Base-by-base conservation (phyloP, 208 protist genomes). In the Leishmania tarentolae region DNA sequence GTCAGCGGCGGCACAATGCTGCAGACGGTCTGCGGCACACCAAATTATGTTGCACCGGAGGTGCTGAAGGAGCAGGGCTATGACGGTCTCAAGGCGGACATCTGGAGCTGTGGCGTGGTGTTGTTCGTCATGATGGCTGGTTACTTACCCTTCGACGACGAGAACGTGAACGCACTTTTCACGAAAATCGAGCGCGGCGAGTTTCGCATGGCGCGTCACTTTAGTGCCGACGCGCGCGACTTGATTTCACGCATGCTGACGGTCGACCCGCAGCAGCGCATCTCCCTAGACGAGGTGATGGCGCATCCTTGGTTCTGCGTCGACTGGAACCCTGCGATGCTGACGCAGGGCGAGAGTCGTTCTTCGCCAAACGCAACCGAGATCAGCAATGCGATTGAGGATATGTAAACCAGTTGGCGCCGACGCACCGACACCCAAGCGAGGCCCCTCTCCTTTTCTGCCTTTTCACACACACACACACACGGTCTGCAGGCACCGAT, bases 71-170 rank as follows among this genome's bases (percentile, higher is more conserved):
- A 95, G 61, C 87, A 92, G 37, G 94, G 93, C 15, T 98, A 99
- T 86, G 93, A 98, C 47, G 98, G 97, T 40, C 81, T 92, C 17
- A 92, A 92, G 63, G 97, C 99, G 8, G 98, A 99, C 88, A 96
- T 98, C 85, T 99, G 98, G 98, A 93, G 90, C 59, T 97, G 96
- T 76, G 98, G 98, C 50, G 97, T 98, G 19, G 81, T 99, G 9
- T 80, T 99, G 3, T 99, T 98, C 81, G 97, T 98, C 73, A 98
- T 99, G 95, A 83, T 99, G 71, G 88, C 94, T 56, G 97, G 96
- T 53, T 91, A 94, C 68, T 84, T 98, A 40, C 97, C 98, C 9
- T 99, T 99, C 76, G 98, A 97, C 53, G 93, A 97, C 70, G 89
- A 93, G 76, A 93, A 94, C 81, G 84, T 96, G n/a, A 96, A 93